A percentile compares a stretch with the other conserved stretches of the same genome.
phyloP scores from a whole-genome alignment of 2,329 filamentous ascomycete genomes.

The Nigrospora osmanthi region DNA sequence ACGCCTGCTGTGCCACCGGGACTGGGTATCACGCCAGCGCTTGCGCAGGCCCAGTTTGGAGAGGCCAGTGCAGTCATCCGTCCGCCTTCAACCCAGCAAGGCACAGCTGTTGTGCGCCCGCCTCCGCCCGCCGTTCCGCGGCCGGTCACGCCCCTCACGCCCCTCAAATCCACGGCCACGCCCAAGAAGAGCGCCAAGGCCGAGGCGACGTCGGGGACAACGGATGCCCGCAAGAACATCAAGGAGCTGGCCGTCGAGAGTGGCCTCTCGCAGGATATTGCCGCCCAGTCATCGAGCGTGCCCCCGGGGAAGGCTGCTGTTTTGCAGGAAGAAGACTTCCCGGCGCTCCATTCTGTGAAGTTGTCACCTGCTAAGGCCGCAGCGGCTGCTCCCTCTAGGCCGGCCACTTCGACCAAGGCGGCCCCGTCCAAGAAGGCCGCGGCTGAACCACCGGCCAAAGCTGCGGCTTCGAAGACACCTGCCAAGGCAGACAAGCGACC shows the following conservation, averaged over 20 bases:
- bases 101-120: constrained; percentile 9
- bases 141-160: constrained; percentile 24
- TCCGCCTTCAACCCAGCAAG: constrained; percentile 10
- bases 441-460: constrained; percentile 14
- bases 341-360: constrained; percentile 43
- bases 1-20: constrained; percentile 39
- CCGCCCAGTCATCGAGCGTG: constrained; percentile 28
- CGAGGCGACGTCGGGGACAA: constrained; percentile 6
- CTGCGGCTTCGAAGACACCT: constrained; percentile 16
- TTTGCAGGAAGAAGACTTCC: constrained; percentile 56
- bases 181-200: constrained; percentile 15
- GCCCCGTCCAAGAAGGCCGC: constrained; percentile 16
- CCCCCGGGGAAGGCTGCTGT: constrained; percentile 23
- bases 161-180: constrained; percentile 15
- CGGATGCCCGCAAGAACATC: constrained; percentile 31
- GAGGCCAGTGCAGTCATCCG: constrained; percentile 10
- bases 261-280: constrained; percentile 38
- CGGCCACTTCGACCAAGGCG: constrained; percentile 1
- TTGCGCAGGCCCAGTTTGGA: constrained; percentile 17
- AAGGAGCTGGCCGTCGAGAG: constrained; percentile 37
- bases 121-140: constrained; percentile 18
- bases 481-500: constrained; percentile 27
- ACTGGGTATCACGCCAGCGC: constrained; percentile 29
- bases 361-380: constrained; percentile 22
- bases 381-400: constrained; percentile 23